Conservation (phyloP, 768 basidiomycete genomes). For the Ephemerocybe angulata region DNA sequence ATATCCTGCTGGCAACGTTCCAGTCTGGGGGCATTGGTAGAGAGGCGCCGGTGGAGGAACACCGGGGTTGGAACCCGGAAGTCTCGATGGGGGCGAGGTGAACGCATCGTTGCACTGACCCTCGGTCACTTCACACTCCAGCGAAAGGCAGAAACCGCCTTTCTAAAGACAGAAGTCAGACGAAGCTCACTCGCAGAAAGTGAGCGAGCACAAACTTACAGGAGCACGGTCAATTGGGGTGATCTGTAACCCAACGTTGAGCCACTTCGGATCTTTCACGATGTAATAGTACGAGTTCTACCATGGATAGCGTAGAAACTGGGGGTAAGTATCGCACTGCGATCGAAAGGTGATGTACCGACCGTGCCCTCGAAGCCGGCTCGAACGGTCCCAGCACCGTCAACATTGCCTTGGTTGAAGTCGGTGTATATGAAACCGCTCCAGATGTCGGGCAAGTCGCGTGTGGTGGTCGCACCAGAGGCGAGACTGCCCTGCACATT, state of each 20-base stretch:
- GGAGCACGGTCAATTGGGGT: slow-evolving; percentile 16
- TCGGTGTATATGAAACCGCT: slow-evolving; percentile 24
- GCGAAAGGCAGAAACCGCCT: slow-evolving; percentile 21
- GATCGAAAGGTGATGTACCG: not conserved
- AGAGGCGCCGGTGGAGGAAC: slow-evolving; percentile 20
- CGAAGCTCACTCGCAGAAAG: too few relatives aligned
- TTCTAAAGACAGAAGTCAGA: too few relatives aligned
- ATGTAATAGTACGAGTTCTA: slow-evolving; percentile 24
- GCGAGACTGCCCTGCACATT: slow-evolving; percentile 15
- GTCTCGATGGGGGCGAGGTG: slow-evolving; percentile 20
- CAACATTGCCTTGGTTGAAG: slow-evolving; percentile 20
- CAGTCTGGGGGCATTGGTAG: slow-evolving; percentile 18
- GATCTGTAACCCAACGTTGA: slow-evolving; percentile 22
- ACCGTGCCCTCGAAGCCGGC: slow-evolving; percentile 22
- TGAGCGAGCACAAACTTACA: slow-evolving; percentile 7
- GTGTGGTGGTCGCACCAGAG: slow-evolving; percentile 15
- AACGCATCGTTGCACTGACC: slow-evolving; percentile 20
- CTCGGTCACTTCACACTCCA: slow-evolving; percentile 14
- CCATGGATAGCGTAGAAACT: not conserved
- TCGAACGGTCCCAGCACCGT: slow-evolving; percentile 19
- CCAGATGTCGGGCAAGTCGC: slow-evolving; percentile 16
- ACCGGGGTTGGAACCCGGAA: slow-evolving; percentile 16
- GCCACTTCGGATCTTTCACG: slow-evolving; percentile 20
- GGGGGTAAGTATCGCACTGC: not conserved
- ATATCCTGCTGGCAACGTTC: slow-evolving; percentile 16